These are phyloP conservation scores for Nephelium lappaceum DNA, from an alignment of 345 rosid species.

Conservation along the genomic window DNA sequence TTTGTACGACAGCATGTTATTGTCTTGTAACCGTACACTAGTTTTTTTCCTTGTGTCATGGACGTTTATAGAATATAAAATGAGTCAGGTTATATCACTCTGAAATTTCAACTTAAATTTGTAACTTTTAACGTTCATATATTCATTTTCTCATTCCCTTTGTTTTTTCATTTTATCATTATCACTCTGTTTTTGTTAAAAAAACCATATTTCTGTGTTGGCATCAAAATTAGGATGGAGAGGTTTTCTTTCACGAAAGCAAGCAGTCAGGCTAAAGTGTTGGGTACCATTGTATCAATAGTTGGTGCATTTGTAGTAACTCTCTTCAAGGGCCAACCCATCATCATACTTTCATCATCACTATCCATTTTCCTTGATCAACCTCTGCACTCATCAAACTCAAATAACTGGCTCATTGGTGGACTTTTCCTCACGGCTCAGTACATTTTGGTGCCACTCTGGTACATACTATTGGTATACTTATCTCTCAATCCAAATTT, in stretches of 20 bases:
- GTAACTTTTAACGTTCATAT: too few relatives aligned
- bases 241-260: conserved; percentile 48
- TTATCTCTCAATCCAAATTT: not conserved
- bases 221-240: conserved; percentile 64
- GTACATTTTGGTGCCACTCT: conserved; percentile 65
- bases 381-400: conserved; percentile 42
- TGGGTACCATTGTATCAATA: conserved; percentile 77
- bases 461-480: conserved; percentile 89
- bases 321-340: conserved; percentile 70
- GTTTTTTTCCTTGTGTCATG: too few relatives aligned
- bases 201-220: not conserved
- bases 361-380: conserved; percentile 30
- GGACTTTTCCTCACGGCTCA: conserved; percentile 68
- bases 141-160: too few relatives aligned
- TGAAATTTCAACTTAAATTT: too few relatives aligned
- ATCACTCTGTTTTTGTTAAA: too few relatives aligned
- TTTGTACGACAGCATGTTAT: too few relatives aligned
- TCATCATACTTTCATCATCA: conserved; percentile 39
- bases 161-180: too few relatives aligned
- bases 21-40: too few relatives aligned
- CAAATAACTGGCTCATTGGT: conserved; percentile 73
- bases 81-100: too few relatives aligned
- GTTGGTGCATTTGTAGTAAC: conserved; percentile 78
- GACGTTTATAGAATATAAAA: too few relatives aligned
- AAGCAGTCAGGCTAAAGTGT: conserved; percentile 76